Base-by-base conservation (phyloP, 805 yeast genomes). In the Candida railenensis region DNA sequence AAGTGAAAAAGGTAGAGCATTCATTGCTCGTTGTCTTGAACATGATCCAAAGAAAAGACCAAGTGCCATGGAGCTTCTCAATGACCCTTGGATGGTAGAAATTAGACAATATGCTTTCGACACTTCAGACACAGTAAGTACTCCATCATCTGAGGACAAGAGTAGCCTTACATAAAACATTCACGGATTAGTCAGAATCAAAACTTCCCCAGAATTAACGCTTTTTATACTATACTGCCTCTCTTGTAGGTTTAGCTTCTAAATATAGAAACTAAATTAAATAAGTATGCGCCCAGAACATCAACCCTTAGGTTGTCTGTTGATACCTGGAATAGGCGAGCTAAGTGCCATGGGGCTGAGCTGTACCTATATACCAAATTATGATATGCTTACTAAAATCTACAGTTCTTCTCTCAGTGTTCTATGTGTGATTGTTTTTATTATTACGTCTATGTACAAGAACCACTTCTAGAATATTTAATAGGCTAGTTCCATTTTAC, bases 51-150 rank as follows among this genome's bases (percentile, higher is more conserved):
- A 73, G 39, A 80, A 80, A 62, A 79, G 99, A 52, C 83, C 89
- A 1, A 76, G 87, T 22, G 97, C 99, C 0, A 85, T 82, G 43
- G 97, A 89, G 55, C 73, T 94, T 43, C 68, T 92, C 53, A 79
- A 79, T 51, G 96, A 91, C 61, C 96, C 96, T 3, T 91, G 97
- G 97, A 85, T 90, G 45, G 77, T 79, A 39, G 80, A 81, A 33
- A 86, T 86, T 46, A 67, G 91, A 53, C 79, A 80, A 50, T 77
- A 81, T 45, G 91, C 91, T 0, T 86, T 86, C 59, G 86, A 73
- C 1, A 53, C 65, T 8, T 50, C 63, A 5, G 67, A 64, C 11
- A 58, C 60, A 9, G 55, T 53, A 12, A 63, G 63, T 9, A 69
- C 76, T 2, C 75, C 77, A 15, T 57, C 64, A 5, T 63, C 71